Conservation (phyloP, 176 grass and related monocot genomes). For the bread wheat (Triticum aestivum) region IWGSC_CS_RefSeq_v2.1 NC_057798.1:85500151-85500650, state of each 20-base stretch:
- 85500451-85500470: neutral
- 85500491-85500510: neutral
- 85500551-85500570: neutral
- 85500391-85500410: neutral
- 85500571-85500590: neutral
- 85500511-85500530: neutral
- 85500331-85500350: neutral
- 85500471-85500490: neutral
- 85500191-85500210: neutral
- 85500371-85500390: neutral
- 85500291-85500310: neutral
- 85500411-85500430: neutral
- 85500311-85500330: neutral
- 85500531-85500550: neutral
- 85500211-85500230: neutral
- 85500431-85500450: neutral
- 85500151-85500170: conserved; percentile 25
- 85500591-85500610: neutral
- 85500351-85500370: neutral
- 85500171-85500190: neutral
- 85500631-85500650: conserved; percentile 71
- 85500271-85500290: neutral
- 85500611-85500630: conserved; percentile 14
- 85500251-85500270: conserved; percentile 1
- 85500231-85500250: neutral